These are phyloP conservation scores for Candida cerambycidarum DNA, from an alignment of 805 yeast species.

Conservation along the genomic window DNA sequence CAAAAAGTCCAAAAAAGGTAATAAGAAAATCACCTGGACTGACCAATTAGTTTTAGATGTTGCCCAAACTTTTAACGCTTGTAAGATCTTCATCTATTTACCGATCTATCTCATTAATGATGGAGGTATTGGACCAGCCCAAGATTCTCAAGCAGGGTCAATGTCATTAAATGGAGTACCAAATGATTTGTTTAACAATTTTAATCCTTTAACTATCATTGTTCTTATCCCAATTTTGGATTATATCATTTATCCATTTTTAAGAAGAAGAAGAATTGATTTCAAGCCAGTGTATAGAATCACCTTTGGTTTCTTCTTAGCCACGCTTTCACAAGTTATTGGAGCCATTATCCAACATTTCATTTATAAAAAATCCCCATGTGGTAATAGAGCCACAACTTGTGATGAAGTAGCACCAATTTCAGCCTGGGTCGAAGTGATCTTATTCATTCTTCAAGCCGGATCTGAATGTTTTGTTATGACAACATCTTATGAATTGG, in stretches of 20 bases:
- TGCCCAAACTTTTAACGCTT: slow-evolving; percentile 43
- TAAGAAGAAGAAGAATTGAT: slow-evolving; percentile 41
- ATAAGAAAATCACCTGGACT: slow-evolving; percentile 35
- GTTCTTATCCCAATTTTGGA: slow-evolving; percentile 53
- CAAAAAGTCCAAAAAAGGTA: slow-evolving; percentile 29
- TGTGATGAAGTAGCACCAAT: slow-evolving; percentile 24
- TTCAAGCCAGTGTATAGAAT: slow-evolving; percentile 47
- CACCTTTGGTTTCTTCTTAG: slow-evolving; percentile 47
- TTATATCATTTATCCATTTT: slow-evolving; percentile 44
- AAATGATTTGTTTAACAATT: slow-evolving; percentile 54
- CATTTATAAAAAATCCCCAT: slow-evolving; percentile 50
- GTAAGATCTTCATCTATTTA: slow-evolving; percentile 46
- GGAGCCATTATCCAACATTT: slow-evolving; percentile 52
- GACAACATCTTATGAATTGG: slow-evolving; percentile 53
- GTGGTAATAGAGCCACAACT: slow-evolving; percentile 47
- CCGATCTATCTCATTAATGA: slow-evolving; percentile 42
- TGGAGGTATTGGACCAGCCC: slow-evolving; percentile 48
- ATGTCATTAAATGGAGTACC: slow-evolving; percentile 55
- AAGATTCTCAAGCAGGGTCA: slow-evolving; percentile 54
- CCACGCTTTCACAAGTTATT: slow-evolving; percentile 46
- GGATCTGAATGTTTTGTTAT: slow-evolving; percentile 54
- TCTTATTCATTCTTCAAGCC: slow-evolving; percentile 26
- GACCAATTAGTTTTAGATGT: slow-evolving; percentile 50
- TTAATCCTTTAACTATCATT: slow-evolving; percentile 55
- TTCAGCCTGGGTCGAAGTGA: slow-evolving; percentile 15